Conservation (phyloP, 2,329 filamentous ascomycete genomes). For the Geosmithia morbida region DNA sequence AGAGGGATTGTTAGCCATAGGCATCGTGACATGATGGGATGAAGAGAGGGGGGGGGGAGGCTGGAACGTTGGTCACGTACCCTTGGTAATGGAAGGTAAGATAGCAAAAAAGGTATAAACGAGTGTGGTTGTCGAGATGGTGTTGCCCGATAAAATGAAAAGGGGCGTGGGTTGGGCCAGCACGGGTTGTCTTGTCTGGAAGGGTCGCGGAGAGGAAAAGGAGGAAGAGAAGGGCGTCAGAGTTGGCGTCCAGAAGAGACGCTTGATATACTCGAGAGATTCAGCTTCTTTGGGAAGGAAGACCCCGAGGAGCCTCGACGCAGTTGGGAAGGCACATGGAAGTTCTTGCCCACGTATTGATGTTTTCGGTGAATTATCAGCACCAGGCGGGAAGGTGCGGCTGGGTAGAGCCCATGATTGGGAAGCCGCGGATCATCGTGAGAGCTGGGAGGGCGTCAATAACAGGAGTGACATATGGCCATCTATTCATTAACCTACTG, state of each 20-base stretch:
- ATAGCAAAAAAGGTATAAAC: background rate
- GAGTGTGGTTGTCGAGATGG: background rate
- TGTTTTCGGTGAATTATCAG: background rate
- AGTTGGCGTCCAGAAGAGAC: background rate
- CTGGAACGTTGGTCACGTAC: background rate
- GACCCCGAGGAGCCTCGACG: background rate
- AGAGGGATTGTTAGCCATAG: background rate
- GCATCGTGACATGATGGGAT: background rate
- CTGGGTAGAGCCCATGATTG: no score
- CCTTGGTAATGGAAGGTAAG: background rate
- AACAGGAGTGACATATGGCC: no score
- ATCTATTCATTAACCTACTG: no score
- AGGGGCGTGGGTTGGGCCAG: background rate
- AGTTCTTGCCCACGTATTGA: background rate
- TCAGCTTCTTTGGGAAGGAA: background rate
- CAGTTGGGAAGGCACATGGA: background rate
- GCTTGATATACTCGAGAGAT: background rate
- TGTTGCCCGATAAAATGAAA: background rate
- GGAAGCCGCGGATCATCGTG: no score
- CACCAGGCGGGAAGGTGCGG: no score
- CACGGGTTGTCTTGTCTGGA: background rate
- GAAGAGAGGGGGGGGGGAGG: conserved; percentile 9
- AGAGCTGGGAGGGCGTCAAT: no score
- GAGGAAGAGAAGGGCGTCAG: background rate
- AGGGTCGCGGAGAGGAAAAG: background rate